Base-by-base conservation (phyloP, 768 basidiomycete genomes). In the Cubamyces lactineus region DNA sequence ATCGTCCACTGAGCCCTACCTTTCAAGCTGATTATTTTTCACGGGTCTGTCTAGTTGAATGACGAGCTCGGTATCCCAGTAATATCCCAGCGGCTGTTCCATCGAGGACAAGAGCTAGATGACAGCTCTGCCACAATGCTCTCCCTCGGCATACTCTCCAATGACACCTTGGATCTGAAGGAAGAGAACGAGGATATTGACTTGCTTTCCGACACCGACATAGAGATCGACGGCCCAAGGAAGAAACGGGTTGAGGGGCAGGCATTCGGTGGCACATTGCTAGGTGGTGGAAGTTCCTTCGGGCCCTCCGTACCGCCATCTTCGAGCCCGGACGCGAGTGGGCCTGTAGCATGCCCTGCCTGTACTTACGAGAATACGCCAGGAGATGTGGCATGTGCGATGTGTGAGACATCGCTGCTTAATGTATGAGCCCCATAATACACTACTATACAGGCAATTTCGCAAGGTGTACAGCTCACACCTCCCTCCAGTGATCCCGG, bases 201-300 rank as follows among this genome's bases (percentile, higher is more conserved):
- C n/a, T 76, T 85, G 45, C 69, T 79, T 52, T 77, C 79, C 23
- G 84, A 85, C 66, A 75, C 78, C 24, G 83, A 86, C 23, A 81
- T 77, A 9, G 77, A 78, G 39, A 72, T 70, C 54, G 70, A 73
- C 28, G 42, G 30, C 3, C 19, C 49, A 2, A 46, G 16, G 43
- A 79, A 78, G 69, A 77, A 77, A 59, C 77, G 79, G 59, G 80
- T 82, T 50, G 88, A 90, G 74, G 86, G 82, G 13, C 79, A 78
- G 64, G 91, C 87, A 2, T 93, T 93, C 71, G 82, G 82, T 53
- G 91, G 91, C 24, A 93, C 91, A 23, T 71, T 92, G 46, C 79
- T 92, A 34, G 83, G 84, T 47, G 78, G 82, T 38, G 51, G 49
- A n/a, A 65, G 71, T 72, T 53, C 40, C 50, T 56, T 46, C 54